Percentiles rank a stretch among this genome's conserved stretches.
phyloP scores from a whole-genome alignment of 805 yeast genomes.

The Danielia reshetovae region DNA sequence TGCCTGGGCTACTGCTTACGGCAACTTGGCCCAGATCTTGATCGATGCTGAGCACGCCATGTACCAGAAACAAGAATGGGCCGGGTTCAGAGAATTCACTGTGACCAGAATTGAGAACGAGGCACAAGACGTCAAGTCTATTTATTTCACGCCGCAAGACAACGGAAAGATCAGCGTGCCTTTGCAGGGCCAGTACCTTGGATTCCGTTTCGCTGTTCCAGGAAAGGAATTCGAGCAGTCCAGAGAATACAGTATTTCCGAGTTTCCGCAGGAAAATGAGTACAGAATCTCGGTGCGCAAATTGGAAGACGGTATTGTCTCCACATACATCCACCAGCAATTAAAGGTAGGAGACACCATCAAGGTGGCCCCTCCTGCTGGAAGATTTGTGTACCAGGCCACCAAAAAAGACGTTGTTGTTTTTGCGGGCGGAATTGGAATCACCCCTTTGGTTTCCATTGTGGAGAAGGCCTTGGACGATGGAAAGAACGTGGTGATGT shows the following conservation, averaged over 20 bases:
- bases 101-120: constrained; percentile 43
- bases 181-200: constrained; percentile 46
- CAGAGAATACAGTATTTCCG: constrained; percentile 60
- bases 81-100: constrained; percentile 51
- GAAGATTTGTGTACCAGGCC: constrained; percentile 41
- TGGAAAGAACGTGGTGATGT: constrained; percentile 28
- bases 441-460: constrained; percentile 60
- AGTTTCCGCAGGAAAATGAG: constrained; percentile 28
- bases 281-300: constrained; percentile 58
- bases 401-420: constrained; percentile 33
- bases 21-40: constrained; percentile 55
- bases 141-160: constrained; percentile 37
- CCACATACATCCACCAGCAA: constrained; percentile 45
- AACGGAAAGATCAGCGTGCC: constrained; percentile 28
- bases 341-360: constrained; percentile 47
- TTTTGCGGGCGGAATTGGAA: constrained; percentile 63
- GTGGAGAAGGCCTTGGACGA: constrained; percentile 35
- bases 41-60: constrained; percentile 50
- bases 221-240: constrained; percentile 39
- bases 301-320: constrained; percentile 46
- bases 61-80: constrained; percentile 48
- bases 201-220: constrained; percentile 30
- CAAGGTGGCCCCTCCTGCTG: constrained; percentile 56
- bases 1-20: constrained; percentile 68
- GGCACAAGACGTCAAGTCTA: constrained; percentile 44